These are phyloP conservation scores for Botrytis byssoidea DNA, from an alignment of 2,329 filamentous ascomycete genomes.

Conservation along the genomic window DNA sequence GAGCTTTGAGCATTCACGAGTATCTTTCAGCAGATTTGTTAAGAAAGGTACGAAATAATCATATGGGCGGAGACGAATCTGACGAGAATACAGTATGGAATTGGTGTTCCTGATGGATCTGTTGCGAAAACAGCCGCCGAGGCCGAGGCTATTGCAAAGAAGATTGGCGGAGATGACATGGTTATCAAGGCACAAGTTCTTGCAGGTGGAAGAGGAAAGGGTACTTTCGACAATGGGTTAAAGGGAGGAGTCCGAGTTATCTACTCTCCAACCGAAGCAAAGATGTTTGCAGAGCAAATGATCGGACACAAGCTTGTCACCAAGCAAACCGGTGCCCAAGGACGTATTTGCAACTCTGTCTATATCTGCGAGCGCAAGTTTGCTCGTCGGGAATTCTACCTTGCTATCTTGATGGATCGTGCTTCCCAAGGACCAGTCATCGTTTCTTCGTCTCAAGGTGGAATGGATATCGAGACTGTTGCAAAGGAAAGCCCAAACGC, in stretches of 20 bases:
- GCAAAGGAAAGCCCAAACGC: conserved; percentile 97
- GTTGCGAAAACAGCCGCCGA: conserved; percentile 82
- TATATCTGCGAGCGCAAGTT: conserved; percentile 99
- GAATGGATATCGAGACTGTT: conserved; percentile 98
- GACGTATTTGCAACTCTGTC: conserved; percentile 93
- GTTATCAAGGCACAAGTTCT: conserved; percentile 99
- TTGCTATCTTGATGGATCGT: conserved; percentile 98
- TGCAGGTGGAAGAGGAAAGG: conserved; percentile 96
- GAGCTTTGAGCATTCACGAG: conserved; percentile 95
- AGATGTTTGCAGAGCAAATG: conserved; percentile 99
- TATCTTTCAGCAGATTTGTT: conserved; percentile 94
- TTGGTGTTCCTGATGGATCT: conserved; percentile 86
- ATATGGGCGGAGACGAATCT: conserved; percentile 30
- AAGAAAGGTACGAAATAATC: conserved; percentile 54
- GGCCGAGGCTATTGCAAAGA: conserved; percentile 87
- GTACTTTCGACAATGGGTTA: conserved; percentile 94
- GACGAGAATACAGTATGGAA: conserved; percentile 70
- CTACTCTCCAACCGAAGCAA: conserved; percentile 94
- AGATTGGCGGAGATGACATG: conserved; percentile 92
- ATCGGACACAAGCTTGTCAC: conserved; percentile 99
- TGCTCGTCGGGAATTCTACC: conserved; percentile 97
- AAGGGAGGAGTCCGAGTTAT: conserved; percentile 99
- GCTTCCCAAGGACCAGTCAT: conserved; percentile 88
- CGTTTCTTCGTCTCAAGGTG: conserved; percentile 95
- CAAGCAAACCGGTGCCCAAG: conserved; percentile 94